Conservation (phyloP, 2,329 filamentous ascomycete species). For the Paracoccidioides lutzii region DNA sequence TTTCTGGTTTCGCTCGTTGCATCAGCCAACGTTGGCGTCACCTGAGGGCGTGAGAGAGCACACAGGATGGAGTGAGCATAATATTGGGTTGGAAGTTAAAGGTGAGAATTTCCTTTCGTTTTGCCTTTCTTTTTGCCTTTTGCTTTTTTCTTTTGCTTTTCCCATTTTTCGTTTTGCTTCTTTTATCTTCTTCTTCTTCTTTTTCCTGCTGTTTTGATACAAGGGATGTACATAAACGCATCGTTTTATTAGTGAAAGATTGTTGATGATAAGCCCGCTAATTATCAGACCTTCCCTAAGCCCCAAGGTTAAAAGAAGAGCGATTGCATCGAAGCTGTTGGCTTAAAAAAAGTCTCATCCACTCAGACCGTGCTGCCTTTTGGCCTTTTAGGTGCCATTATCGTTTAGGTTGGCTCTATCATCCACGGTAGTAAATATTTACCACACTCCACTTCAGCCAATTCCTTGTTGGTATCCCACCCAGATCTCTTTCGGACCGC, state of each 20-base stretch:
- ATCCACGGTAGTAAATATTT: background rate
- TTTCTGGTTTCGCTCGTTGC: background rate
- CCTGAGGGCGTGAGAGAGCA: too few species aligned
- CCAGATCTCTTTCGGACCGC: background rate
- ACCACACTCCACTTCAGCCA: background rate
- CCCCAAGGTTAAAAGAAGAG: background rate
- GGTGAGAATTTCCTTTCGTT: too few species aligned
- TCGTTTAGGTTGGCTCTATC: constrained; percentile 1
- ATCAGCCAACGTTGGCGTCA: too few species aligned
- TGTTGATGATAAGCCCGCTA: background rate
- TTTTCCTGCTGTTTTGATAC: background rate
- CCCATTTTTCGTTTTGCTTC: too few species aligned
- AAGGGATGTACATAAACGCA: too few species aligned
- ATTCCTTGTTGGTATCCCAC: background rate
- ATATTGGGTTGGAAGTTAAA: background rate
- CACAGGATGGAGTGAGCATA: background rate
- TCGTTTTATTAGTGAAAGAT: background rate
- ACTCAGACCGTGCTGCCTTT: background rate
- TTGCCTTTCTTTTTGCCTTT: too few species aligned
- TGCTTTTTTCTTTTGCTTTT: too few species aligned
- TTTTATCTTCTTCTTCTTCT: background rate
- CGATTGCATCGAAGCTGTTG: background rate
- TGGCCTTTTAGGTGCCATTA: background rate
- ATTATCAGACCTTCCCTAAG: constrained; percentile 1
- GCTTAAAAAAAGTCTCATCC: background rate